Percentiles rank a stretch among this genome's conserved stretches.
Conservation (phyloP, 192 early-diverging fungal genomes). For the Rhizophagus clarus region DNA sequence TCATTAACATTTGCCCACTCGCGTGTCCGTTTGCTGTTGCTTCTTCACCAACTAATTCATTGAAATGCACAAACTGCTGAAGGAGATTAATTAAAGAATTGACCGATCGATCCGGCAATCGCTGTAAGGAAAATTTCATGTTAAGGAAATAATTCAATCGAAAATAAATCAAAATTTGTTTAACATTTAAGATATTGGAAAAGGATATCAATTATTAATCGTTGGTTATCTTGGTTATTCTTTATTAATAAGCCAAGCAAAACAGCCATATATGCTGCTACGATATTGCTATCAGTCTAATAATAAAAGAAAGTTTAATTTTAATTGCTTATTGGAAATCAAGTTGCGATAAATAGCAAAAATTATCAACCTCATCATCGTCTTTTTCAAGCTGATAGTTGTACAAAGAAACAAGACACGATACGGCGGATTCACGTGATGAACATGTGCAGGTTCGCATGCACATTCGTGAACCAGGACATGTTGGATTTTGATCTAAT, state of each 20-base stretch:
- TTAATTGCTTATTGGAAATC: background rate
- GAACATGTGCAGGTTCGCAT: slow-evolving; percentile 15
- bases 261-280: slow-evolving; percentile 23
- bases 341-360: too few relatives aligned
- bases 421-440: slow-evolving; percentile 7
- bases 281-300: slow-evolving; percentile 22
- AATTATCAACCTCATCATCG: background rate
- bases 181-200: background rate
- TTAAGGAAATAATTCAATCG: slow-evolving; percentile 1
- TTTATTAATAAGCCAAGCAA: slow-evolving; percentile 28
- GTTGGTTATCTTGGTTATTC: slow-evolving; percentile 19
- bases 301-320: background rate
- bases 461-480: slow-evolving; percentile 9
- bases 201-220: slow-evolving; percentile 28
- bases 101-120: slow-evolving; percentile 22
- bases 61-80: slow-evolving; percentile 26
- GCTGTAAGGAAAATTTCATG: background rate
- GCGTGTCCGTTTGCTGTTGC: slow-evolving; percentile 4
- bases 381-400: slow-evolving; percentile 21
- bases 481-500: slow-evolving; percentile 25
- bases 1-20: slow-evolving; percentile 13
- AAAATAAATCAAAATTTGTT: background rate
- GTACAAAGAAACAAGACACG: slow-evolving; percentile 25
- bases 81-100: slow-evolving; percentile 18
- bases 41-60: slow-evolving; percentile 26